These are phyloP conservation scores for Tolypocladium sp. DNA, from an alignment of 2,329 filamentous ascomycete genomes.

Conservation along the genomic window DNA sequence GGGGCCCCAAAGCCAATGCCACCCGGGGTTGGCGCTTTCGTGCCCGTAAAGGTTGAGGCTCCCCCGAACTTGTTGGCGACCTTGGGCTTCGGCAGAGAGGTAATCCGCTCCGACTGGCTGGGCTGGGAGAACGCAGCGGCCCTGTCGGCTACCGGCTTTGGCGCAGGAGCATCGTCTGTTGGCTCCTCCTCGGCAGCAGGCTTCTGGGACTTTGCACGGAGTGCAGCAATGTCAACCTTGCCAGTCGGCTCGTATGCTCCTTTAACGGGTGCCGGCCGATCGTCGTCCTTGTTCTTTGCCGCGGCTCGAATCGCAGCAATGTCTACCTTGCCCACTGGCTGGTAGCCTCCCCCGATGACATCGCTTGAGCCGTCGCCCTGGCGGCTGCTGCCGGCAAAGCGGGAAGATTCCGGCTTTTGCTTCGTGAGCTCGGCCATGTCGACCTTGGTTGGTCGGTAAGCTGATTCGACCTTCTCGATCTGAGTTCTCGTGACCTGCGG, in stretches of 20 bases:
- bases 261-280: constrained; percentile 77
- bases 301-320: constrained; percentile 80
- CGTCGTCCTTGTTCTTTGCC: constrained; percentile 61
- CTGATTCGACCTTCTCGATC: constrained; percentile 83
- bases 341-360: constrained; percentile 78
- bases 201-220: constrained; percentile 73
- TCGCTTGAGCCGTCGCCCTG: constrained; percentile 41
- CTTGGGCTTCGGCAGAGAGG: constrained; percentile 87
- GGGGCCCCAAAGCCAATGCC: constrained; percentile 55
- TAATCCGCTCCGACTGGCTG: constrained; percentile 65
- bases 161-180: constrained; percentile 23
- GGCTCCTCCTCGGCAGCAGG: constrained; percentile 30
- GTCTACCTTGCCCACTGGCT: constrained; percentile 94
- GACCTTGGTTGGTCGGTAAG: constrained; percentile 93
- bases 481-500: constrained; percentile 81
- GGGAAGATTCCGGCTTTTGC: constrained; percentile 59
- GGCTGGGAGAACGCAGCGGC: constrained; percentile 59
- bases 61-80: constrained; percentile 81
- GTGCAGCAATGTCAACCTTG: constrained; percentile 94
- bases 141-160: constrained; percentile 64
- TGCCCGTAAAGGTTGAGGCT: constrained; percentile 67
- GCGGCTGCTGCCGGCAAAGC: constrained; percentile 39
- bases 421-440: constrained; percentile 80
- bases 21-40: constrained; percentile 76
- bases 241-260: constrained; percentile 91